Conservation (phyloP, 1,284 basidiomycete species). For the Ganoderma lingzhi region DNA sequence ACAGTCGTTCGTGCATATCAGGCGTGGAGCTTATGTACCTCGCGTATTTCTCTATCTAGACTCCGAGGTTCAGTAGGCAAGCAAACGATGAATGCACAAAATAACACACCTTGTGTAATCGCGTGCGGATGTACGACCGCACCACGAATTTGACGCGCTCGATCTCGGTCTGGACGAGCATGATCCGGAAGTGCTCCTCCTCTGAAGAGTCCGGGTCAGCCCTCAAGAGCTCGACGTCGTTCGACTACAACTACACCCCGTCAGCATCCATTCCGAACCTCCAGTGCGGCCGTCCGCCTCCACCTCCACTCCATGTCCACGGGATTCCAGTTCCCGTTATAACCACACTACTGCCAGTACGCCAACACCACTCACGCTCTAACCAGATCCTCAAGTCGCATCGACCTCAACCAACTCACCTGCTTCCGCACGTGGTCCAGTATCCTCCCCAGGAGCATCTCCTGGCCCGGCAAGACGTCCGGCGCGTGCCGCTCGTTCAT, state of each 20-base stretch:
- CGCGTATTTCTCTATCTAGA: slow-evolving; percentile 87
- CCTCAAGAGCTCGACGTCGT: slow-evolving; percentile 67
- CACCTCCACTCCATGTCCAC: background rate
- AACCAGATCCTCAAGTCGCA: background rate
- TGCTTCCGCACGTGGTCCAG: slow-evolving; percentile 89
- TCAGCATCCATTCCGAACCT: slow-evolving; percentile 21
- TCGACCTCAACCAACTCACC: slow-evolving; percentile 54
- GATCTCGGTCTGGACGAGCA: slow-evolving; percentile 92
- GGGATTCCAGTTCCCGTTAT: background rate
- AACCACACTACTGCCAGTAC: too few relatives aligned
- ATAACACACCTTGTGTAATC: slow-evolving; percentile 78
- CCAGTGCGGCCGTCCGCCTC: background rate
- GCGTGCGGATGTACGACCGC: slow-evolving; percentile 85
- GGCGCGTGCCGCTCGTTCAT: slow-evolving; percentile 87
- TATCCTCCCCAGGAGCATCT: slow-evolving; percentile 73
- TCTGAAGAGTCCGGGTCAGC: slow-evolving; percentile 84
- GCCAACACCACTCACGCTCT: background rate
- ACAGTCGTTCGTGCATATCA: slow-evolving; percentile 75
- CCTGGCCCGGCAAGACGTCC: slow-evolving; percentile 81
- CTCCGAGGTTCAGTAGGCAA: background rate
- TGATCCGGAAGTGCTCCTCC: slow-evolving; percentile 90
- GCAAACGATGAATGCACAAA: background rate
- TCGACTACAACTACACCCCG: slow-evolving; percentile 32
- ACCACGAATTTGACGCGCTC: slow-evolving; percentile 93
- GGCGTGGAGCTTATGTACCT: slow-evolving; percentile 77